phyloP scores from a whole-genome alignment of 2,329 filamentous ascomycete species.

The Chrysoporthe deuterocubensis region DNA sequence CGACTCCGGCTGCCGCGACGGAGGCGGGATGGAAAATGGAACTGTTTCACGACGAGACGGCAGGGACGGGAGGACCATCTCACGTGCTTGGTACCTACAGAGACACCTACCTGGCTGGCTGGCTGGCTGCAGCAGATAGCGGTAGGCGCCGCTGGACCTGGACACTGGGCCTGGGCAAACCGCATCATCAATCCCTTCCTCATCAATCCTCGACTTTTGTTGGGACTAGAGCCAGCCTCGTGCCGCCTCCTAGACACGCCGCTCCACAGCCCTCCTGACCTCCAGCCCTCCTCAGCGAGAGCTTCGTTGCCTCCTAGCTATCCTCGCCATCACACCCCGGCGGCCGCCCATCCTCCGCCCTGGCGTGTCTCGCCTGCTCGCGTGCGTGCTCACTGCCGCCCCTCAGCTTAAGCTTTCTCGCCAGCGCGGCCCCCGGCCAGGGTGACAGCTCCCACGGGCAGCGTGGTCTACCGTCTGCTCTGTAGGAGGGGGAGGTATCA shows the following conservation, averaged over 20 bases:
- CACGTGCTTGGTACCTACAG: background rate
- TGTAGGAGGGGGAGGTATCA: no score
- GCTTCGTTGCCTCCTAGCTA: no score
- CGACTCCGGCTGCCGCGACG: no score
- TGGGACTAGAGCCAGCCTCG: background rate
- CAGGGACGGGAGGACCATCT: background rate
- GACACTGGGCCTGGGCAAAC: background rate
- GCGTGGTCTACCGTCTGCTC: background rate
- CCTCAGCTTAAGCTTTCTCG: background rate
- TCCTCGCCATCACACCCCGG: no score
- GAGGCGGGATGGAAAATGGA: no score
- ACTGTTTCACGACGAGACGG: background rate
- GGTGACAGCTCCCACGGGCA: background rate
- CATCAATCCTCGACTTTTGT: background rate
- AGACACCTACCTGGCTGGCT: no score
- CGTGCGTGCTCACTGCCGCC: background rate
- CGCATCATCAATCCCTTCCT: background rate
- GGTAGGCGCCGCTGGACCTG: no score
- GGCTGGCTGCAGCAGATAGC: no score
- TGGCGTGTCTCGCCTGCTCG: background rate
- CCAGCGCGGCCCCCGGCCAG: background rate
- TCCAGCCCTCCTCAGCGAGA: no score
- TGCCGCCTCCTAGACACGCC: no score
- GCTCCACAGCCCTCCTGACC: no score
- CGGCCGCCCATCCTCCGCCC: background rate